Conservation (phyloP, 1,284 basidiomycete species). For the Albatrellus sp. region DNA sequence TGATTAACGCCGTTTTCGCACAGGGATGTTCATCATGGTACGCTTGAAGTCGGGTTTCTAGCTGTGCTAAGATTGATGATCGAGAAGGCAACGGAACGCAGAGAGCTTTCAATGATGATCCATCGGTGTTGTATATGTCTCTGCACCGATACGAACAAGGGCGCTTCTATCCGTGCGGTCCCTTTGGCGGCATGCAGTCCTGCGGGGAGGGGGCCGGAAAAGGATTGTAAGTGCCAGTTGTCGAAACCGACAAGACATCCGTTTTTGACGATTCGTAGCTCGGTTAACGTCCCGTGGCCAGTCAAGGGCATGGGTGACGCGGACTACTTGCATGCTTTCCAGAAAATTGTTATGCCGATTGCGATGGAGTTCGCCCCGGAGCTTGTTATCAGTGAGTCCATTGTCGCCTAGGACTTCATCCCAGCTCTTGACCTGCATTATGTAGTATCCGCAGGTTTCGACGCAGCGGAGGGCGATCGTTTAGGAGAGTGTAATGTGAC, state of each 20-base stretch:
- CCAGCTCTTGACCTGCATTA: neutral
- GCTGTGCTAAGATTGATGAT: constrained; percentile 7
- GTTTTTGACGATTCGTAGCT: constrained; percentile 32
- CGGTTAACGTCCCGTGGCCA: constrained; percentile 96
- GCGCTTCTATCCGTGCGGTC: constrained; percentile 85
- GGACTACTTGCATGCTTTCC: constrained; percentile 95
- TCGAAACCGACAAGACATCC: constrained; percentile 1
- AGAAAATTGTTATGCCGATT: constrained; percentile 93
- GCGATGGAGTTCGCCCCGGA: constrained; percentile 94
- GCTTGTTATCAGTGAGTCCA: constrained; percentile 78
- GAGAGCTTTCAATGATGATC: constrained; percentile 86
- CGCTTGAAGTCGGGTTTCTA: constrained; percentile 8
- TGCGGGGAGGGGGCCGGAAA: constrained; percentile 76
- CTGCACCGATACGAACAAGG: constrained; percentile 91
- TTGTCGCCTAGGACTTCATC: neutral
- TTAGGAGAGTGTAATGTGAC: constrained; percentile 87
- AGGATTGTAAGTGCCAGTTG: constrained; percentile 59
- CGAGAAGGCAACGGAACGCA: constrained; percentile 88
- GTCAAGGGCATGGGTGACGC: constrained; percentile 81
- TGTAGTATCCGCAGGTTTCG: constrained; percentile 93
- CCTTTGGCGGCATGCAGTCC: constrained; percentile 78
- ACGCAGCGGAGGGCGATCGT: constrained; percentile 88
- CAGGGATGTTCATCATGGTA: constrained; percentile 97
- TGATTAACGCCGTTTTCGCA: constrained; percentile 6
- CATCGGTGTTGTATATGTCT: constrained; percentile 89